Evolutionary conservation across 768 basidiomycete species (phyloP).

Genomic region (Clathrus columnatus): DNA sequence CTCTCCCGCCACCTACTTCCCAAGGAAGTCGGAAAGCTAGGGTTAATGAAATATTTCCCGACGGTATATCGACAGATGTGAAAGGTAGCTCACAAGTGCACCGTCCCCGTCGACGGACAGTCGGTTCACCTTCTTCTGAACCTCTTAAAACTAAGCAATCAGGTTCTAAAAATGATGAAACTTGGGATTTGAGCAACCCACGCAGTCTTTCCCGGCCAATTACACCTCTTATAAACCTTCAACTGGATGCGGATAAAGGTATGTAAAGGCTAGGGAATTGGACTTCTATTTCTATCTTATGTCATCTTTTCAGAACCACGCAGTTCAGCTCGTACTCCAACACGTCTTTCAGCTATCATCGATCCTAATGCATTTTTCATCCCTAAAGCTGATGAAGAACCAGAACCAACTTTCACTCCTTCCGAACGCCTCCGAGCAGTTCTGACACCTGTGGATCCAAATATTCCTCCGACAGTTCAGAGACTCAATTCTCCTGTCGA

Average conservation of each 20-base stretch:
- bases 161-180: conserved; percentile 48
- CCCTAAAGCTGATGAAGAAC: conserved; percentile 26
- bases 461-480: conserved; percentile 44
- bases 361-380: conserved; percentile 64
- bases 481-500: conserved; percentile 26
- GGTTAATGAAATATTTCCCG: conserved; percentile 62
- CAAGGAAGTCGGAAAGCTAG: conserved; percentile 36
- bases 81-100: conserved; percentile 22
- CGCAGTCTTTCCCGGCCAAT: conserved; percentile 60
- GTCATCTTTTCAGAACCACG: conserved; percentile 7
- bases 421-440: conserved; percentile 42
- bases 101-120: conserved; percentile 10
- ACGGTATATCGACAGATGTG: conserved; percentile 30
- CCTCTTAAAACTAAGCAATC: conserved; percentile 27
- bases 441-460: conserved; percentile 56
- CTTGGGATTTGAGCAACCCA: conserved; percentile 50
- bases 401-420: conserved; percentile 21
- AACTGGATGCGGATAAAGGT: conserved; percentile 54
- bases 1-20: conserved; percentile 58
- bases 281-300: background rate
- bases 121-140: conserved; percentile 23
- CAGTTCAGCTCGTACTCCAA: conserved; percentile 26
- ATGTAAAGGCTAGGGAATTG: conserved; percentile 19
- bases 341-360: conserved; percentile 55
- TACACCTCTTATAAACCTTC: conserved; percentile 52